These are phyloP conservation scores for Mycena alexandri DNA, from an alignment of 768 basidiomycete species.

Conservation along the genomic window DNA sequence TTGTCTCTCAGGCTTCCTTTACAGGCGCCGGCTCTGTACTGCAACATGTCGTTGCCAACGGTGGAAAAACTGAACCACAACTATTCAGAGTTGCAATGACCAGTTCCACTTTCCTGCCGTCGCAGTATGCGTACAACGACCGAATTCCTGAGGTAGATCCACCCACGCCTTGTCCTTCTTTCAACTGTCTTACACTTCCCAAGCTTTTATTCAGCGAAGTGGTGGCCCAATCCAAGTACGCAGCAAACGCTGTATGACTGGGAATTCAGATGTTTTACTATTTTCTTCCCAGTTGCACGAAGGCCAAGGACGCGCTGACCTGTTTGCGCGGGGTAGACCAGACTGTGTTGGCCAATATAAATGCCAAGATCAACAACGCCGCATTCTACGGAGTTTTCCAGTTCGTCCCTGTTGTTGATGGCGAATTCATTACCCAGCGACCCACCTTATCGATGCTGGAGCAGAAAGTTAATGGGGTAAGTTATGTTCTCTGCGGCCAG, in stretches of 20 bases:
- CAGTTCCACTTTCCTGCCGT: constrained; percentile 47
- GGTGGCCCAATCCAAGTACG: constrained; percentile 35
- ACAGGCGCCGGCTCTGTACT: constrained; percentile 51
- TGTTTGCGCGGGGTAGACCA: constrained; percentile 41
- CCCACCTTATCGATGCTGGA: constrained; percentile 46
- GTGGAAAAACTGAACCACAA: constrained; percentile 47
- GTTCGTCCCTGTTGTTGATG: constrained; percentile 53
- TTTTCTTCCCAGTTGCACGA: constrained; percentile 38
- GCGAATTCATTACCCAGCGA: constrained; percentile 47
- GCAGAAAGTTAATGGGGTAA: constrained; percentile 50
- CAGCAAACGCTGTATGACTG: neutral
- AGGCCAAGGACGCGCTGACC: constrained; percentile 24
- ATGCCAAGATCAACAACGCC: constrained; percentile 43
- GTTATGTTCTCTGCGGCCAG: constrained; percentile 17
- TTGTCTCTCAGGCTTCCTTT: neutral
- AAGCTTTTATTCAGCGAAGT: constrained; percentile 41
- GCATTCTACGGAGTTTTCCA: constrained; percentile 46
- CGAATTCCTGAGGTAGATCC: constrained; percentile 23
- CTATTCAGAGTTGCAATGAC: constrained; percentile 48
- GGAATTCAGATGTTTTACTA: neutral
- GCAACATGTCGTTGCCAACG: constrained; percentile 50
- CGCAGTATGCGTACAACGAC: constrained; percentile 49
- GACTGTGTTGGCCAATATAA: constrained; percentile 40
- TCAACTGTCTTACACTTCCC: neutral
- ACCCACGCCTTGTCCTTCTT: neutral